phyloP scores from a whole-genome alignment of 768 basidiomycete species.

The Termitomyces bulborhizus region DNA sequence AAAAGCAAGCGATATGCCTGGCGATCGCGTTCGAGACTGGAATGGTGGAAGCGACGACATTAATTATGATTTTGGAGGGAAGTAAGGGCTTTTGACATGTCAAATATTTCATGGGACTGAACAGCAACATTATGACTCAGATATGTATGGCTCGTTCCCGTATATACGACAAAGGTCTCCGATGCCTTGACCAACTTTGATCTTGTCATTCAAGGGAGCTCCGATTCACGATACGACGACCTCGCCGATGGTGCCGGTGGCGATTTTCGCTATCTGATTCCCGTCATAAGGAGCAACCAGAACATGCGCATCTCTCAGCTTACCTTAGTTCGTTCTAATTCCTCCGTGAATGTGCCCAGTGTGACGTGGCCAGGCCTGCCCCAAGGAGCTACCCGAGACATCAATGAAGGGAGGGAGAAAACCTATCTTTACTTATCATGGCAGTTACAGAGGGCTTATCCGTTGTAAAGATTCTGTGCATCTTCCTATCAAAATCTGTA shows the following conservation, averaged over 20 bases:
- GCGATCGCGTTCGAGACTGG: neutral
- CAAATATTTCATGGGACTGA: neutral
- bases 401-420: neutral
- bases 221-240: neutral
- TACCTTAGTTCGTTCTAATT: neutral
- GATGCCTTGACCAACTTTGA: conserved; percentile 2
- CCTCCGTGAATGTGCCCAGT: neutral
- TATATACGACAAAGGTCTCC: neutral
- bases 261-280: conserved; percentile 2
- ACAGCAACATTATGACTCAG: neutral
- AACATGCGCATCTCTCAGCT: neutral
- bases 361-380: neutral
- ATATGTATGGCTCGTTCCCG: conserved; percentile 4
- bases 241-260: neutral
- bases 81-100: neutral
- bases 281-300: neutral
- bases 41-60: conserved; percentile 1
- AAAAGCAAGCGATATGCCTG: neutral
- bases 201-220: neutral
- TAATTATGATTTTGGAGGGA: neutral
- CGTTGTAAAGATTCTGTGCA: neutral
- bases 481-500: neutral
- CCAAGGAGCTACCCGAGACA: neutral
- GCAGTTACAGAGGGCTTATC: neutral
- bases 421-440: neutral